Evolutionary conservation across 2,329 filamentous ascomycete genomes (phyloP).

Genomic region (Ascosphaera pollenicola): DNA sequence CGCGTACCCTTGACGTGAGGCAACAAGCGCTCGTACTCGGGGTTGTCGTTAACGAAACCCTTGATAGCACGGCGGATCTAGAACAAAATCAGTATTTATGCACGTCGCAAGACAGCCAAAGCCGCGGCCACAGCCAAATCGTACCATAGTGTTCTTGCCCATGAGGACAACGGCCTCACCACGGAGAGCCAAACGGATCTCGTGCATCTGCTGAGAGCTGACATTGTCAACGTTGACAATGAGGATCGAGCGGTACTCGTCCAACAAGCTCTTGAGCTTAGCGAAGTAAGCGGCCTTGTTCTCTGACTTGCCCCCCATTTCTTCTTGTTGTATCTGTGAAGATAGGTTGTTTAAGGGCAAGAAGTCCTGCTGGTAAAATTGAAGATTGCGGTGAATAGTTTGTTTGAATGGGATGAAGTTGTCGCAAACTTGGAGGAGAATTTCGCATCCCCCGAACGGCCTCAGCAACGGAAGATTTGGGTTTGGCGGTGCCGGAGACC

Average conservation of each 20-base stretch:
- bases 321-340: slow-evolving; percentile 63
- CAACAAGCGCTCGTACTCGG: slow-evolving; percentile 96
- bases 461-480: not conserved
- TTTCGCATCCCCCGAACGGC: not conserved
- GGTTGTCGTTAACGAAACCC: slow-evolving; percentile 72
- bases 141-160: slow-evolving; percentile 99
- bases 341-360: slow-evolving; percentile 98
- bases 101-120: slow-evolving; percentile 3
- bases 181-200: slow-evolving; percentile 86
- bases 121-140: slow-evolving; percentile 9
- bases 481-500: not conserved
- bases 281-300: slow-evolving; percentile 98
- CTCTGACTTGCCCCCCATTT: slow-evolving; percentile 92
- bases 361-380: slow-evolving; percentile 15
- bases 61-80: slow-evolving; percentile 91
- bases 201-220: slow-evolving; percentile 99
- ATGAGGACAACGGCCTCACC: slow-evolving; percentile 88
- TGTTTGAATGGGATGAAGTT: slow-evolving; percentile 10
- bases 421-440: not conserved
- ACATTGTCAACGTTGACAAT: slow-evolving; percentile 98
- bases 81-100: slow-evolving; percentile 1
- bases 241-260: slow-evolving; percentile 96
- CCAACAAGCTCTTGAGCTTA: slow-evolving; percentile 94
- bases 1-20: slow-evolving; percentile 61
- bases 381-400: no score